Conservation (phyloP, 208 protist genomes). For the Entamoeba invadens region DNA sequence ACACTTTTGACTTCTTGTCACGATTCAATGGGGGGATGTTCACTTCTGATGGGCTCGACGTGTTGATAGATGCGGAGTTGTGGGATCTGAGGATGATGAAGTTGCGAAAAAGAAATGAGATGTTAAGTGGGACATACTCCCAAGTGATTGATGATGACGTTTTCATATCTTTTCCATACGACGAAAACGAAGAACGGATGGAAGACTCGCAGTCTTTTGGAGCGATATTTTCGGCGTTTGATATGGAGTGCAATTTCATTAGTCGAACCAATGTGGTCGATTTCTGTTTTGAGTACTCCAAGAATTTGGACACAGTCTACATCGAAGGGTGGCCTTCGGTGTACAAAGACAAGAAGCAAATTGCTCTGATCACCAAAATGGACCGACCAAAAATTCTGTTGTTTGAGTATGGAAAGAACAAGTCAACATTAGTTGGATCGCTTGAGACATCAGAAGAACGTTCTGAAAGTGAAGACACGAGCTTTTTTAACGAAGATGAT, state of each 20-base stretch:
- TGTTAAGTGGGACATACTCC: neutral
- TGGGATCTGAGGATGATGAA: neutral
- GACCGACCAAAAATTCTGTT: neutral
- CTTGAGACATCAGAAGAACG: neutral
- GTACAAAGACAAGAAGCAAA: neutral
- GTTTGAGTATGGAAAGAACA: neutral
- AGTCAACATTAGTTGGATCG: neutral
- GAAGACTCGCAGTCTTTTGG: neutral
- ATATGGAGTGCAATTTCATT: neutral
- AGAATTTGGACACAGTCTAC: neutral
- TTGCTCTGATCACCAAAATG: neutral
- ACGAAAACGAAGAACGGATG: neutral
- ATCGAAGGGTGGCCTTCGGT: neutral
- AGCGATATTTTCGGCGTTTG: neutral
- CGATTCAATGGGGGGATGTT: neutral
- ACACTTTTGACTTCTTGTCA: neutral
- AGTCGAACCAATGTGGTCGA: neutral
- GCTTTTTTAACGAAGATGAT: neutral
- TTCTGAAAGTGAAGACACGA: neutral
- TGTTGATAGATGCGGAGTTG: neutral
- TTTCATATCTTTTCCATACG: neutral
- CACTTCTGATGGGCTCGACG: neutral
- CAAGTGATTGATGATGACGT: neutral
- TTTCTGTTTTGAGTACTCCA: neutral
- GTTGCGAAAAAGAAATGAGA: neutral